Percentiles rank a stretch among this genome's conserved stretches.
Conservation (phyloP, 2,329 filamentous ascomycete species). For the Colletotrichum sojae region DNA sequence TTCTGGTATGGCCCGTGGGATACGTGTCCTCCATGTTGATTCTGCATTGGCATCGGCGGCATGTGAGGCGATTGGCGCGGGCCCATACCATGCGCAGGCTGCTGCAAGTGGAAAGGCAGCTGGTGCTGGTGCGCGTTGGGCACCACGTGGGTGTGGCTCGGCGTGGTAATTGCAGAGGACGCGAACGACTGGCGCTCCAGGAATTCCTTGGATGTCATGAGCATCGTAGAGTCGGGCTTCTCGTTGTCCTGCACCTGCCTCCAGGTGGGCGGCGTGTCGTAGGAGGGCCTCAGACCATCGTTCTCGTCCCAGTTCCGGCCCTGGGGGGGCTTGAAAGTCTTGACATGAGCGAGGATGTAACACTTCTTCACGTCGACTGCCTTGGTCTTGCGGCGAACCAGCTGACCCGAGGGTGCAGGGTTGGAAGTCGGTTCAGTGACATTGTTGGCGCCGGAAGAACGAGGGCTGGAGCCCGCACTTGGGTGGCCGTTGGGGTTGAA, state of each 20-base stretch:
- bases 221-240: conserved; percentile 75
- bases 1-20: conserved; percentile 78
- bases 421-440: conserved; percentile 42
- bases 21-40: conserved; percentile 75
- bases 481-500: conserved; percentile 81
- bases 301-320: conserved; percentile 79
- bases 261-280: conserved; percentile 89
- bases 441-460: conserved; percentile 70
- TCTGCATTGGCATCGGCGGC: conserved; percentile 82
- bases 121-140: conserved; percentile 88
- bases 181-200: conserved; percentile 79
- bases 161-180: conserved; percentile 73
- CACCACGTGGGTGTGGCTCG: conserved; percentile 77
- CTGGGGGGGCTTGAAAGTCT: conserved; percentile 66
- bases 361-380: conserved; percentile 80
- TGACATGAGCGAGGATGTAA: conserved; percentile 67
- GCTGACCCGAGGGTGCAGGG: conserved; percentile 56
- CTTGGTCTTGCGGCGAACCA: conserved; percentile 80
- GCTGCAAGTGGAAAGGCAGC: conserved; percentile 85
- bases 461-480: conserved; percentile 82
- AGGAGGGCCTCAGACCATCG: conserved; percentile 86
- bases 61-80: conserved; percentile 82
- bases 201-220: conserved; percentile 79
- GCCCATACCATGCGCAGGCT: conserved; percentile 76
- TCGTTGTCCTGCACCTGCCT: conserved; percentile 78